These are phyloP conservation scores for Luffa aegyptiaca DNA, from an alignment of 306 rosid species.

Conservation along the genomic window DNA sequence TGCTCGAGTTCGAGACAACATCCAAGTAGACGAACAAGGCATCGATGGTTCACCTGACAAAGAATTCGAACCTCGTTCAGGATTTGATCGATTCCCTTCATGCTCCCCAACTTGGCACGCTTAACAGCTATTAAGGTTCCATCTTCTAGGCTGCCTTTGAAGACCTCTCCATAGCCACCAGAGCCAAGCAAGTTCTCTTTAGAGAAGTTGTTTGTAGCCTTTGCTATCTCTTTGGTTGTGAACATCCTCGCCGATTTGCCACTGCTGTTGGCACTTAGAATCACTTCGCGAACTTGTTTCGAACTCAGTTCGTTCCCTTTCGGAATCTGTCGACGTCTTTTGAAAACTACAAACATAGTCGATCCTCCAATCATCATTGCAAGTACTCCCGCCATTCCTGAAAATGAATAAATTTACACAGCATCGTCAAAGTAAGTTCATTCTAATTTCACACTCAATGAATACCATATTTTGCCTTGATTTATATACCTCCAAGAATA, in stretches of 20 bases:
- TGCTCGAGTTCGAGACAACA: constrained; percentile 77
- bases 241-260: constrained; percentile 64
- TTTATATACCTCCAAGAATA: constrained; percentile 5
- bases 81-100: constrained; percentile 71
- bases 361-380: background rate
- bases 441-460: constrained; percentile 1
- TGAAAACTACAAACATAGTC: constrained; percentile 31
- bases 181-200: constrained; percentile 51
- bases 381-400: constrained; percentile 7
- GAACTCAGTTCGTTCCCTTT: constrained; percentile 40
- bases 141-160: constrained; percentile 51
- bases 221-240: constrained; percentile 59
- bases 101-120: constrained; percentile 68
- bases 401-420: background rate
- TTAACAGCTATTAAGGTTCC: constrained; percentile 66
- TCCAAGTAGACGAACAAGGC: constrained; percentile 62
- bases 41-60: constrained; percentile 79
- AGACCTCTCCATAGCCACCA: constrained; percentile 82
- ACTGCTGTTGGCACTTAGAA: constrained; percentile 52
- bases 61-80: constrained; percentile 80
- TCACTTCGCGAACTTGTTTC: constrained; percentile 60
- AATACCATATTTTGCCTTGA: background rate
- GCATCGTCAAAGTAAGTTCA: background rate
- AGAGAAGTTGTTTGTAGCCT: constrained; percentile 63
- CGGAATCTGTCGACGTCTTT: constrained; percentile 39